A percentile compares a stretch with the other conserved stretches of the same genome.
These are phyloP conservation scores for Neurospora sp. DNA, from an alignment of 495 filamentous ascomycete species.

Conservation along the genomic window DNA sequence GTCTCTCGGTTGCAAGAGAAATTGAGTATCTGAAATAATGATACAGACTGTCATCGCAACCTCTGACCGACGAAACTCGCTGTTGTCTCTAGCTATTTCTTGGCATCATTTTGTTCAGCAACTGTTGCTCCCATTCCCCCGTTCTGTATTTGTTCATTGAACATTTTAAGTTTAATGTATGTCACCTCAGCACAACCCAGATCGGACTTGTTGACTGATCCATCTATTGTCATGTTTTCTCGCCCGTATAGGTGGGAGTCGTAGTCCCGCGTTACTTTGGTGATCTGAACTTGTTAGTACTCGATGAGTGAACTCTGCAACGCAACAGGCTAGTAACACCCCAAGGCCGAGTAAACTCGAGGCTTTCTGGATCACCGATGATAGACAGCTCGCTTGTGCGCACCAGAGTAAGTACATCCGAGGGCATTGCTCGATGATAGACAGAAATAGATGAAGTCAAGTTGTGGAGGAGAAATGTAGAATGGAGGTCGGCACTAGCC, in stretches of 20 bases:
- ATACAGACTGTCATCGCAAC: neutral
- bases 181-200: neutral
- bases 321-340: neutral
- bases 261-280: neutral
- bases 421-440: neutral
- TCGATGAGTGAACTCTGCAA: neutral
- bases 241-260: neutral
- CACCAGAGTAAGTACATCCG: neutral
- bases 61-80: neutral
- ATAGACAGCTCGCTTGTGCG: neutral
- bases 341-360: neutral
- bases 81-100: neutral
- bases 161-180: neutral
- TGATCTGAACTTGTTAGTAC: neutral
- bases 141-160: neutral
- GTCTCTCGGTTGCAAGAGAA: neutral
- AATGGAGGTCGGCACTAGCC: neutral
- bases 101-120: neutral
- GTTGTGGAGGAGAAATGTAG: neutral
- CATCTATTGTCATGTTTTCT: neutral
- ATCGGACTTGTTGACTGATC: neutral
- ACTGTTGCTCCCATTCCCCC: neutral
- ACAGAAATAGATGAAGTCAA: neutral
- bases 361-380: neutral
- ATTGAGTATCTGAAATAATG: neutral